Evolutionary conservation across 192 early-diverging fungal species (phyloP).

Genomic region (Coemansia sp.): DNA sequence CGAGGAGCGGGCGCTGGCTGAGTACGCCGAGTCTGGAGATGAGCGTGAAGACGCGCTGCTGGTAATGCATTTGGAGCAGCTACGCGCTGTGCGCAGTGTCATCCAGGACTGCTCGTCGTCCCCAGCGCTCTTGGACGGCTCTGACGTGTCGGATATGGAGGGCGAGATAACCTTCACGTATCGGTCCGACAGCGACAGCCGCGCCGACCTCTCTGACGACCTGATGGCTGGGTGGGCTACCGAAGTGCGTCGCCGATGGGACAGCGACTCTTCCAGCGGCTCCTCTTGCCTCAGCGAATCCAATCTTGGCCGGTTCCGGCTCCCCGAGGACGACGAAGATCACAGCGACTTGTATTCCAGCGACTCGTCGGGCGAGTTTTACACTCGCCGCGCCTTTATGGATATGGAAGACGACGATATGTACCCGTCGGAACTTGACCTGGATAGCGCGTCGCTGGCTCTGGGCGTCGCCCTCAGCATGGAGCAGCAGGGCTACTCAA

Average conservation of each 20-base stretch:
- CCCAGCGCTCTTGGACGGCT: slow-evolving; percentile 29
- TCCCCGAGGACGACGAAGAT: slow-evolving; percentile 34
- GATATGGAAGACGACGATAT: slow-evolving; percentile 20
- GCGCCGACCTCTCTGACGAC: slow-evolving; percentile 33
- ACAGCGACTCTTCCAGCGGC: slow-evolving; percentile 19
- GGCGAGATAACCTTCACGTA: slow-evolving; percentile 44
- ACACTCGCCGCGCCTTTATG: slow-evolving; percentile 40
- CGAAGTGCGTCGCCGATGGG: slow-evolving; percentile 32
- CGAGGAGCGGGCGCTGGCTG: slow-evolving; percentile 34
- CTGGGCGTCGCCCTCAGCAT: slow-evolving; percentile 55
- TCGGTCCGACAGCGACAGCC: slow-evolving; percentile 15
- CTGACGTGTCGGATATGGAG: slow-evolving; percentile 13
- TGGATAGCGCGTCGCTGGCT: slow-evolving; percentile 52
- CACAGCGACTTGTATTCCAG: slow-evolving; percentile 44
- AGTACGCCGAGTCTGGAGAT: slow-evolving; percentile 14
- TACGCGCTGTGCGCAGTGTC: slow-evolving; percentile 46
- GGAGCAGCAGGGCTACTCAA: slow-evolving; percentile 57
- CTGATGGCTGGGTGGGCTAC: slow-evolving; percentile 45
- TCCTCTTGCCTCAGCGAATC: slow-evolving; percentile 39
- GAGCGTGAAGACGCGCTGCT: slow-evolving; percentile 49
- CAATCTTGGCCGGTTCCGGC: slow-evolving; percentile 32
- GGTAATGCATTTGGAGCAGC: slow-evolving; percentile 50
- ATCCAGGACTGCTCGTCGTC: slow-evolving; percentile 40
- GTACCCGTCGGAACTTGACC: slow-evolving; percentile 33
- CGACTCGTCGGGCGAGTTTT: slow-evolving; percentile 52